Conservation (phyloP, 2,329 filamentous ascomycete genomes). For the Acrocalymma vagum region DNA sequence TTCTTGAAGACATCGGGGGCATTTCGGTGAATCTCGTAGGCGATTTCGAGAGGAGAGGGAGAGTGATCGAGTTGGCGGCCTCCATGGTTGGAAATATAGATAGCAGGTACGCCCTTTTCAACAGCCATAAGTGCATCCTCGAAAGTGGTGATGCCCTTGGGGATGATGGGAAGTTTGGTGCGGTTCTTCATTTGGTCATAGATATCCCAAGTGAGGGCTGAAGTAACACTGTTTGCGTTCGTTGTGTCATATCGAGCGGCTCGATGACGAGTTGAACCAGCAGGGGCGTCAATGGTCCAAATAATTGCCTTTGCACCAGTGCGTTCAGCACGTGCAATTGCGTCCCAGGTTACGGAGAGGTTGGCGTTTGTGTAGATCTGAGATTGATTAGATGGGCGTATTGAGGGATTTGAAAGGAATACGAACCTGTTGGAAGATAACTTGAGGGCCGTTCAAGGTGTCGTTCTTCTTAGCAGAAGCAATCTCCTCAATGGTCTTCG, state of each 20-base stretch:
- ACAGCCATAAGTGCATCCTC: slow-evolving; percentile 49
- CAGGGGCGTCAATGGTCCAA: slow-evolving; percentile 52
- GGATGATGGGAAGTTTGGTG: slow-evolving; percentile 48
- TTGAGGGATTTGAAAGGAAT: no score
- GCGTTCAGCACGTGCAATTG: slow-evolving; percentile 43
- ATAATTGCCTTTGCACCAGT: slow-evolving; percentile 51
- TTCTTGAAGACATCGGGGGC: slow-evolving; percentile 50
- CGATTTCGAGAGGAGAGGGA: slow-evolving; percentile 76
- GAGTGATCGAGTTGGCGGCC: slow-evolving; percentile 55
- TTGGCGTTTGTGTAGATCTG: slow-evolving; percentile 49
- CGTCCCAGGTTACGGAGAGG: slow-evolving; percentile 34
- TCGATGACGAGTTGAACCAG: slow-evolving; percentile 48
- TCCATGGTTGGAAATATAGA: slow-evolving; percentile 54
- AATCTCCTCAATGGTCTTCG: slow-evolving; percentile 43
- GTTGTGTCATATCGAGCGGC: slow-evolving; percentile 42
- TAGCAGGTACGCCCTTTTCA: slow-evolving; percentile 46
- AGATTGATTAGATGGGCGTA: no score
- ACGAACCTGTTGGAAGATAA: slow-evolving; percentile 54
- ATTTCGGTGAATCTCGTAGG: slow-evolving; percentile 75
- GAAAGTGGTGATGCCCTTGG: slow-evolving; percentile 51
- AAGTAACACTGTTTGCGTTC: slow-evolving; percentile 39
- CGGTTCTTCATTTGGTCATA: slow-evolving; percentile 46
- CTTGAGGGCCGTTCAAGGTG: slow-evolving; percentile 33
- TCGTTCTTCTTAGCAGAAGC: no score
- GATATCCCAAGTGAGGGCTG: slow-evolving; percentile 43